Conservation (phyloP, 1,139 yeast species). For the Taphrina pruni region DNA sequence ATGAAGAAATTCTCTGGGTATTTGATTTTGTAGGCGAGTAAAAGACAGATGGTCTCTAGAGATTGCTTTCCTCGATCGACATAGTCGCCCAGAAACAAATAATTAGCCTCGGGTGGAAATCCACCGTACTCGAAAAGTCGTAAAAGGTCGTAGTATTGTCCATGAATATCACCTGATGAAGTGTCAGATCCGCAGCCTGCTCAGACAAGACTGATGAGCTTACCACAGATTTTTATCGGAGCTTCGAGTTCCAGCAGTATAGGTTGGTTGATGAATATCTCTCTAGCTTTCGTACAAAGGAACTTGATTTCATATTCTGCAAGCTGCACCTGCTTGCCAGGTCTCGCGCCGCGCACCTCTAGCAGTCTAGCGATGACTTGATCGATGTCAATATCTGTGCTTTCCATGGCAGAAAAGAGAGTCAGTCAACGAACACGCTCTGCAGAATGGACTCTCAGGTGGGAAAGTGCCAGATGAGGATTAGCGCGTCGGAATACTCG, state of each 20-base stretch:
- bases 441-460: conserved; percentile 8
- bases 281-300: conserved; percentile 96
- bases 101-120: conserved; percentile 98
- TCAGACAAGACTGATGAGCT: not conserved
- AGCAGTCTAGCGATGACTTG: conserved; percentile 94
- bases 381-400: conserved; percentile 85
- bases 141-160: conserved; percentile 93
- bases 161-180: conserved; percentile 83
- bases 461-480: conserved; percentile 15
- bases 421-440: conserved; percentile 7
- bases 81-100: conserved; percentile 91
- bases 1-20: conserved; percentile 97
- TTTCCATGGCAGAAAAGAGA: conserved; percentile 23
- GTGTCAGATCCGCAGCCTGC: not conserved
- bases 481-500: conserved; percentile 17
- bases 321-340: conserved; percentile 94
- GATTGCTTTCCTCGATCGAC: conserved; percentile 99
- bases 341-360: conserved; percentile 97
- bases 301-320: conserved; percentile 93
- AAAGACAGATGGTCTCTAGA: conserved; percentile 87
- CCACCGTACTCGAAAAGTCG: conserved; percentile 98
- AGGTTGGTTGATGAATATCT: conserved; percentile 96
- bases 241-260: conserved; percentile 93
- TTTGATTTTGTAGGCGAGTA: conserved; percentile 93
- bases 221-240: conserved; percentile 79